A percentile compares a stretch with the other conserved stretches of the same genome.
Evolutionary conservation across 495 filamentous ascomycete species (phyloP).

Genomic region (Penicillium cataractarum): DNA sequence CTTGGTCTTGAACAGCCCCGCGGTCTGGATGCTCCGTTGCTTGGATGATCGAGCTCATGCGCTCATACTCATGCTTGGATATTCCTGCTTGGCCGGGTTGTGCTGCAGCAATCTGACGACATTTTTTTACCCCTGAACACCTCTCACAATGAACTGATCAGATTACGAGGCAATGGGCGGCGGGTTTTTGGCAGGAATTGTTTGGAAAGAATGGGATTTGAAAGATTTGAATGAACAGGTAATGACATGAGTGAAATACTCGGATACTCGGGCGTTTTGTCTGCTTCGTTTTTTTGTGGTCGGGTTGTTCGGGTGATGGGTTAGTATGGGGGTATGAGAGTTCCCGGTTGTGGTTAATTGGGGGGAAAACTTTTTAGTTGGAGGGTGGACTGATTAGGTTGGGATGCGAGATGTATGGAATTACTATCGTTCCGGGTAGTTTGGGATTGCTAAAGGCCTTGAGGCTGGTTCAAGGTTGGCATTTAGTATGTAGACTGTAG

Average conservation of each 20-base stretch:
- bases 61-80: too few relatives aligned
- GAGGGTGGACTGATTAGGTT: background rate
- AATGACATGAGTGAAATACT: background rate
- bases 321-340: background rate
- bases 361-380: background rate
- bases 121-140: conserved; percentile 8
- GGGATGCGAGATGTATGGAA: background rate
- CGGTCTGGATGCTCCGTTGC: too few relatives aligned
- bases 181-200: background rate
- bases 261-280: background rate
- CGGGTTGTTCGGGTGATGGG: conserved; percentile 4
- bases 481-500: too few relatives aligned
- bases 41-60: too few relatives aligned
- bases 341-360: background rate
- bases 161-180: background rate
- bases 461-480: too few relatives aligned
- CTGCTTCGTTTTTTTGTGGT: background rate
- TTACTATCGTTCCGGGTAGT: background rate
- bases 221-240: background rate
- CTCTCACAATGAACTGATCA: conserved; percentile 9
- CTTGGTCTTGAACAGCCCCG: background rate
- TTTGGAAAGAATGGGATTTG: conserved; percentile 1
- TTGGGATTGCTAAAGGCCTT: too few relatives aligned
- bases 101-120: background rate
- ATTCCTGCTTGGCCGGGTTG: background rate